Base-by-base conservation (phyloP, 352 stramenopile genomes). In the Poterioochromonas sp. region DNA sequence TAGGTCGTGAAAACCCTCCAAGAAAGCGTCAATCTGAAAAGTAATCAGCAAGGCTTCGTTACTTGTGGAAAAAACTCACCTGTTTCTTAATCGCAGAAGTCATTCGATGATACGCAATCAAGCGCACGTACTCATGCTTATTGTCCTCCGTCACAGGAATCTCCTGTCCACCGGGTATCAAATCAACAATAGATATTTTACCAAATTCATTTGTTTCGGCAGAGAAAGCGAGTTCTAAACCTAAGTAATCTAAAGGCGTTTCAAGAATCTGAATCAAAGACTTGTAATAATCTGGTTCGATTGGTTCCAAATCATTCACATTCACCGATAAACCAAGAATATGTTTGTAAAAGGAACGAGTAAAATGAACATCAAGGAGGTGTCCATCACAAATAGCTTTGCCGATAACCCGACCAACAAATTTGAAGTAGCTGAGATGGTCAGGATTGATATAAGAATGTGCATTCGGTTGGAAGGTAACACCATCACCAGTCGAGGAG, bases 401-500 rank as follows among this genome's bases (percentile, higher is more conserved):
- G 2, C 85, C 90, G 39, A 95, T 78, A 77, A 95, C 79, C 1
- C 89, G 85, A 26, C 90, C 90, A 29, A 93, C 81, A 49, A 93
- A 93, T 69, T 92, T 87, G 80, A 90, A 95, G 78, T 94, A 92
- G 58, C 85, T 70, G 49, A 92, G 64, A 77, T 93, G 87, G 68
- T 92, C 84, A 18, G 85, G 85, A 83, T 99, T 99, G 76, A 99
- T 95, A 79, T 92, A 97, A 69, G 93, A 98, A 40, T 98, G 89
- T 69, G 94, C 93, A 84, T 99, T 99, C 2, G 95, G 95, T 83
- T 99, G 95, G 85, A 98, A 99, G 12, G 95, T 98, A 62, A 93
- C 95, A 15, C 94, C 92, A 79, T 95, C 91, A 0, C 87, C 90
- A 0, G 89, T 81, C 29, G 94, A 97, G 53, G 94, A 35, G 34